phyloP scores from a whole-genome alignment of 306 rosid genomes.

The Oxytropis ochrocephala region DNA sequence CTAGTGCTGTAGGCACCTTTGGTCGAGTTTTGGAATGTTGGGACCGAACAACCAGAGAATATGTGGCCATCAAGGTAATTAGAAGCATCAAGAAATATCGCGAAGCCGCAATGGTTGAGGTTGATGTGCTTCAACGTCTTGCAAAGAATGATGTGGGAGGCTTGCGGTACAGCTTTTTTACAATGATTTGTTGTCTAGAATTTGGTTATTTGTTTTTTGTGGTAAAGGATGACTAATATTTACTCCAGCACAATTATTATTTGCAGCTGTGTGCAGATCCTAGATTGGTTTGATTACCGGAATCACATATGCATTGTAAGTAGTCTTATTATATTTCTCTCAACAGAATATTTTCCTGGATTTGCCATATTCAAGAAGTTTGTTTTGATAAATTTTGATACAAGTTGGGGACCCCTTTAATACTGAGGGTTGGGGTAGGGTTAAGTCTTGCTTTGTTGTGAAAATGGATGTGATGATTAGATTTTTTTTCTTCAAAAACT shows the following conservation, averaged over 20 bases:
- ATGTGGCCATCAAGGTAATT: constrained; percentile 86
- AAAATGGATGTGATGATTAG: constrained; percentile 8
- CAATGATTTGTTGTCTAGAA: background rate
- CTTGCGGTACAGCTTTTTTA: constrained; percentile 43
- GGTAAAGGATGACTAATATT: constrained; percentile 12
- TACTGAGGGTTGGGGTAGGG: background rate
- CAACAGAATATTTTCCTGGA: background rate
- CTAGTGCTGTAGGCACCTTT: constrained; percentile 99
- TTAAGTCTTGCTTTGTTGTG: background rate
- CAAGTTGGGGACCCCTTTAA: background rate
- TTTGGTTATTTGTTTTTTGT: constrained; percentile 12
- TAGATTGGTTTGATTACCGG: constrained; percentile 86
- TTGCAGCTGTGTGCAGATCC: constrained; percentile 87
- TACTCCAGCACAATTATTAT: constrained; percentile 10
- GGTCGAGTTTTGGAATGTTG: constrained; percentile 99
- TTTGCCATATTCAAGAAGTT: background rate
- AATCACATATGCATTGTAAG: constrained; percentile 97
- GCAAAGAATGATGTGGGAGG: constrained; percentile 52
- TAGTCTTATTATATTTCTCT: constrained; percentile 19
- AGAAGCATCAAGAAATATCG: constrained; percentile 86
- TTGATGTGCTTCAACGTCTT: constrained; percentile 71
- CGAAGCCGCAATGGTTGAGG: constrained; percentile 92
- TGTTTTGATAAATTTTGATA: background rate
- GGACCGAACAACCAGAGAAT: constrained; percentile 83
- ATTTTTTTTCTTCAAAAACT: background rate